phyloP scores from a whole-genome alignment of 2,329 filamentous ascomycete genomes.

The Neospermospora avenae region DNA sequence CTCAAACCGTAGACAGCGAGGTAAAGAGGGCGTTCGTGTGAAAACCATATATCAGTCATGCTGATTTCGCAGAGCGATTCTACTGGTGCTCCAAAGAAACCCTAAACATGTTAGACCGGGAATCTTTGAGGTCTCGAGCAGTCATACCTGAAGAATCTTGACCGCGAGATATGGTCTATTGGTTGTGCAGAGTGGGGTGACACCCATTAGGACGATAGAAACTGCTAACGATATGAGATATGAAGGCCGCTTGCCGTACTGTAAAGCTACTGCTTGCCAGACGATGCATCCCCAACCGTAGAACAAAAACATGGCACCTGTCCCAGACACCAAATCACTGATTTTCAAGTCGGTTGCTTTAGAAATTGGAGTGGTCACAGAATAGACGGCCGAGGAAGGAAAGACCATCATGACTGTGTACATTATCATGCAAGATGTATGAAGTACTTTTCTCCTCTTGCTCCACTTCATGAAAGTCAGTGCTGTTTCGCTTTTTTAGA shows the following conservation, averaged over 20 bases:
- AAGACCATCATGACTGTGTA: constrained; percentile 38
- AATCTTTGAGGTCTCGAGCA: neutral
- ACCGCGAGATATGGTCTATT: constrained; percentile 25
- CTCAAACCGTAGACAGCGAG: constrained; percentile 43
- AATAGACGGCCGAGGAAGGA: constrained; percentile 46
- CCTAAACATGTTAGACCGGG: constrained; percentile 2
- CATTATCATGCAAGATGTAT: too few relatives aligned
- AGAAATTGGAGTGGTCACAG: constrained; percentile 45
- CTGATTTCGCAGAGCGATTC: constrained; percentile 33
- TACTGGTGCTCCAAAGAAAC: constrained; percentile 29
- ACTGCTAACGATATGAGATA: constrained; percentile 42
- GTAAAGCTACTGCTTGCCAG: constrained; percentile 51
- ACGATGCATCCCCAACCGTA: constrained; percentile 50
- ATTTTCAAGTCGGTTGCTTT: constrained; percentile 43
- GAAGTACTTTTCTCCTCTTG: constrained; percentile 31
- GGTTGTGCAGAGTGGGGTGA: constrained; percentile 28
- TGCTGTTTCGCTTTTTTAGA: too few relatives aligned
- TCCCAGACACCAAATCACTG: constrained; percentile 45
- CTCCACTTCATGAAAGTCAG: constrained; percentile 25
- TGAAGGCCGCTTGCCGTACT: constrained; percentile 47
- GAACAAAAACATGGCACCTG: constrained; percentile 49
- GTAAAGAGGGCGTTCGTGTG: constrained; percentile 41
- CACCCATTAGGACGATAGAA: constrained; percentile 37
- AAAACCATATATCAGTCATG: constrained; percentile 40
- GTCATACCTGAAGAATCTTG: constrained; percentile 24